Percentiles rank a stretch among this genome's conserved stretches.
phyloP scores from a whole-genome alignment of 805 yeast species.

The Wickerhamiella galacta region DNA sequence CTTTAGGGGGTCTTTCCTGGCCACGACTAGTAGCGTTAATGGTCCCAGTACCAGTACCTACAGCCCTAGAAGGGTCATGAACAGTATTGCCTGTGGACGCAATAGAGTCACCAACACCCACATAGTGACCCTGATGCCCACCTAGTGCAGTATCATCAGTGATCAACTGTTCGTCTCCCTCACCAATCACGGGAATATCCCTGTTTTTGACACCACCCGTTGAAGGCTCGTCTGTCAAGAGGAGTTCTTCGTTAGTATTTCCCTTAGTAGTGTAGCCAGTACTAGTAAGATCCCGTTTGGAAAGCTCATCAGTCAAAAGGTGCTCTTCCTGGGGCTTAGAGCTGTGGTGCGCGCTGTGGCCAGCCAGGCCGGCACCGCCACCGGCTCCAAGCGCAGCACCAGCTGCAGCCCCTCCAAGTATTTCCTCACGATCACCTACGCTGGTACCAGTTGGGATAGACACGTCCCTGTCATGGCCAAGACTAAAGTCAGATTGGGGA shows the following conservation, averaged over 20 bases:
- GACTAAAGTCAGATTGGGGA: too few relatives aligned
- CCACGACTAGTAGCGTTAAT: slow-evolving; percentile 1
- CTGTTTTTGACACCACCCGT: not conserved
- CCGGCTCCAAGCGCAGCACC: not conserved
- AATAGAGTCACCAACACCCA: not conserved
- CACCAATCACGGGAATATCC: not conserved
- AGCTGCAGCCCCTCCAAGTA: too few relatives aligned
- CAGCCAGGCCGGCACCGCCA: not conserved
- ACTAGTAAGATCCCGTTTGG: not conserved
- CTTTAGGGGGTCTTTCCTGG: slow-evolving; percentile 3
- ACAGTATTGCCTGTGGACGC: not conserved
- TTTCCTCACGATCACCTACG: too few relatives aligned
- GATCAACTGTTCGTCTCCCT: not conserved
- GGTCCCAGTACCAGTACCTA: not conserved
- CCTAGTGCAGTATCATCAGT: not conserved
- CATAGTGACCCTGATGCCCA: not conserved
- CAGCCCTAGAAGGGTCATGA: not conserved
- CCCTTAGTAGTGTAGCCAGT: not conserved
- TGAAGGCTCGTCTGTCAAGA: not conserved
- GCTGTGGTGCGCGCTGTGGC: not conserved
- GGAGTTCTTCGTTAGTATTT: not conserved
- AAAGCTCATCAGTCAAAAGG: not conserved
- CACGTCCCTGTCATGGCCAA: too few relatives aligned
- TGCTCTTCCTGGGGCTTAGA: not conserved
- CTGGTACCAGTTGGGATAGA: too few relatives aligned